Base-by-base conservation (phyloP, 2,329 filamentous ascomycete genomes). In the Polychaeton citri region DNA sequence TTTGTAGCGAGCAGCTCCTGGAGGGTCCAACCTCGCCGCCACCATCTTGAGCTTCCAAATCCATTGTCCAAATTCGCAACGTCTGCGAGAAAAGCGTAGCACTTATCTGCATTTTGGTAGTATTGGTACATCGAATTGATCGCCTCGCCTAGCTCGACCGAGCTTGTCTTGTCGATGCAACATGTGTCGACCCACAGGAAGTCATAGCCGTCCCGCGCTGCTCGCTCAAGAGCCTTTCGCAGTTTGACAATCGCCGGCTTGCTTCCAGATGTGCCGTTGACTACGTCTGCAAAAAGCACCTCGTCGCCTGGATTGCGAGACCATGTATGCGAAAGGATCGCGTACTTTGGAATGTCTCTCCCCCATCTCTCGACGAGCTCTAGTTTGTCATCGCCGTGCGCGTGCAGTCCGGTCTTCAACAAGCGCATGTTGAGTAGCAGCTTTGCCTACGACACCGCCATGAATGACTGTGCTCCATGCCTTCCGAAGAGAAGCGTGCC, bases 111-210 rank as follows among this genome's bases (percentile, higher is more conserved):
- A 13, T 40, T 30, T 9, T 47, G 10, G 41, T 43, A 28, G 41
- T 40, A 19, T 45, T 43, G 18, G 43, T 39, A 33, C n/a, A n/a
- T n/a, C n/a, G n/a, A n/a, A n/a, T n/a, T n/a, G n/a, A n/a, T n/a
- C n/a, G n/a, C n/a, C n/a, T 38, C 38, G 9, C 32, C 34, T 5
- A 46, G 17, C 21, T 48, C 45, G 15, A 35, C 36, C 24, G 33
- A 39, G 36, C 34, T 46, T 20, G 18, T 38, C 17, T 41, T 34
- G 19, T 48, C 21, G 32, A 44, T 44, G 34, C 42, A 44, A 21
- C 40, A 43, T 6, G 42, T 43, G 33, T 44, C 42, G 8, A 40
- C 21, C 40, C 42, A 44, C n/a, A 50, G 42, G 28, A 56, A 60
- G 4, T 41, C 39, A 4, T 53, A 36, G 6, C 45, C 48, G 33